phyloP scores from a whole-genome alignment of 805 yeast genomes.

The Yamadazyma akitaensis region DNA sequence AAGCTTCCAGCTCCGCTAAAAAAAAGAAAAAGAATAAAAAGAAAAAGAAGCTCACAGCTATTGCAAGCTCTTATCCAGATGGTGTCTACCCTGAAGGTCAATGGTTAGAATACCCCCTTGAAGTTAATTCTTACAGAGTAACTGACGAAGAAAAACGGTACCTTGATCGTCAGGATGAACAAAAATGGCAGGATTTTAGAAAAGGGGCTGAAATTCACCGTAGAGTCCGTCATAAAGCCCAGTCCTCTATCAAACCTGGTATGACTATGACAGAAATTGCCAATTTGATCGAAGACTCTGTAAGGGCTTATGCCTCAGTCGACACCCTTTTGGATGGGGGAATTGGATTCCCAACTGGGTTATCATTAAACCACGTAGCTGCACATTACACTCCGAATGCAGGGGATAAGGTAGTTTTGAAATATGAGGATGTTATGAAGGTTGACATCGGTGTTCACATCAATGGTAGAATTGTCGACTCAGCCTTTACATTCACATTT shows the following conservation, averaged over 20 bases:
- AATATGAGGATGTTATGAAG: conserved; percentile 90
- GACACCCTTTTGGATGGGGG: conserved; percentile 71
- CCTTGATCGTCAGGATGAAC: conserved; percentile 58
- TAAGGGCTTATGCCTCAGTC: conserved; percentile 68
- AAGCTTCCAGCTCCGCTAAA: conserved; percentile 7
- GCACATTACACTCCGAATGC: conserved; percentile 98
- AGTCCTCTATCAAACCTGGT: conserved; percentile 77
- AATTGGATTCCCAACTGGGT: conserved; percentile 97
- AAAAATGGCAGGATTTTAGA: conserved; percentile 82
- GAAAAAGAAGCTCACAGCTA: conserved; percentile 55
- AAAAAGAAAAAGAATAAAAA: conserved; percentile 49
- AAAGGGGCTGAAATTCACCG: conserved; percentile 96
- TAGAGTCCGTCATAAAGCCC: conserved; percentile 80
- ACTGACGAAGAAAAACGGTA: conserved; percentile 86
- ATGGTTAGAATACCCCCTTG: conserved; percentile 74
- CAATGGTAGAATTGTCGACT: conserved; percentile 89
- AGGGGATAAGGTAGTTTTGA: conserved; percentile 79
- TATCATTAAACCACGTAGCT: conserved; percentile 88
- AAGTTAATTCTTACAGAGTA: conserved; percentile 61
- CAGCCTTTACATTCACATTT: conserved; percentile 91
- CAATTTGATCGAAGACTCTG: conserved; percentile 80
- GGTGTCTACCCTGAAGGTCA: conserved; percentile 83
- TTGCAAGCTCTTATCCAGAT: conserved; percentile 65
- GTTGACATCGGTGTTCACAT: conserved; percentile 97
- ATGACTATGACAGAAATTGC: conserved; percentile 90